phyloP scores from a whole-genome alignment of 306 rosid genomes.

The Prunus davidiana region DNA sequence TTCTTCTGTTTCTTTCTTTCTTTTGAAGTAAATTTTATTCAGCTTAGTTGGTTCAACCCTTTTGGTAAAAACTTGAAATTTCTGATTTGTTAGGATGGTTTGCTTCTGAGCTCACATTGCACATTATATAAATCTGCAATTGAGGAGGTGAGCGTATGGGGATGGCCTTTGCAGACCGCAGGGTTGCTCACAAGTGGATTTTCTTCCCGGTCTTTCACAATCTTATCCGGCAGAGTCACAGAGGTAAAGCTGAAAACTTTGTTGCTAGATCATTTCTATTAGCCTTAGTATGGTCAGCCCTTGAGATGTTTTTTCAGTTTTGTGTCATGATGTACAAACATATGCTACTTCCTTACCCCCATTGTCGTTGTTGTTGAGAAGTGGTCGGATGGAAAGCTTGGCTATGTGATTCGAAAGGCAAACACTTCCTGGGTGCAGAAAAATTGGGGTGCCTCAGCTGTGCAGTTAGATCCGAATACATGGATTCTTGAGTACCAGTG shows the following conservation, averaged over 20 bases:
- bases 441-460: constrained; percentile 72
- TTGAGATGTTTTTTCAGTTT: neutral
- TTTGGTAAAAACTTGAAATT: neutral
- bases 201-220: constrained; percentile 53
- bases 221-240: constrained; percentile 77
- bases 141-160: constrained; percentile 81
- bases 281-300: neutral
- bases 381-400: constrained; percentile 75
- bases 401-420: constrained; percentile 47
- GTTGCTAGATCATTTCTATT: neutral
- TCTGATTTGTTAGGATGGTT: constrained; percentile 48
- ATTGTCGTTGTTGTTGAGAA: constrained; percentile 18
- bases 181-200: constrained; percentile 66
- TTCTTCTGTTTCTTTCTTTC: neutral
- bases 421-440: constrained; percentile 70
- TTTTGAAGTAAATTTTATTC: neutral
- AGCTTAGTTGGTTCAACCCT: neutral
- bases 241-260: constrained; percentile 43
- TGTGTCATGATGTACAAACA: neutral
- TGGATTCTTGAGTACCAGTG: constrained; percentile 83
- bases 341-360: neutral
- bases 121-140: constrained; percentile 63
- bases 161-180: constrained; percentile 95
- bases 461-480: constrained; percentile 71
- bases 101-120: constrained; percentile 65